Evolutionary conservation across 768 basidiomycete species (phyloP), one percentile per base, ranked within the genome.

Genomic region (Coprinopsis marcescibilis): DNA sequence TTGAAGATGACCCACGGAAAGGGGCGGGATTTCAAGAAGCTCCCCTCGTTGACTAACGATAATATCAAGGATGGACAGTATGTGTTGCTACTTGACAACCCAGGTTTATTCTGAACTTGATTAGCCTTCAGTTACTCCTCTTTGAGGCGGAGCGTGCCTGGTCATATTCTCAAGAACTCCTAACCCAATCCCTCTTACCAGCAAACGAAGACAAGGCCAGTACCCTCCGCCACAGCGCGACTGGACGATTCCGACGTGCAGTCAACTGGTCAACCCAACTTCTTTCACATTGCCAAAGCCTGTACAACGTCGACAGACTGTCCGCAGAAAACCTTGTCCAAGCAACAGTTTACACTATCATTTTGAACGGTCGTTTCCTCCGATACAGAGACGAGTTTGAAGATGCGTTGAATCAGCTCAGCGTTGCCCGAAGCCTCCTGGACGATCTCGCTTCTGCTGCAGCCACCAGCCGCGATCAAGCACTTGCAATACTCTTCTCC

Each of bases 61-160:
- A 75, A 67, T 43, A 73, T 88, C 52, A 87, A 82, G 60, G 88
- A 90, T 54, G 88, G 85, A 66, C 86, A 93, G 94, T 95, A 60
- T 63, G 58, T 51, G 23, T 33, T 43, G 17, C 32, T 17, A 68
- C 8, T 41, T n/a, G 23, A 17, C 48, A 24, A 14, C 25, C 45
- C n/a, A 29, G 10, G 36, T 8, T 4, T 14, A 37, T 50, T 14
- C 40, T 46, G 45, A 50, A 30, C 43, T 49, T 51, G 36, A 38
- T 44, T 45, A 91, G 89, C 56, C 74, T 94, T 4, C 85, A 94
- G 55, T 75, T 96, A 10, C 67, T 93, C 37, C 73, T 97, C 7
- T 83, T 93, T 57, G 91, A 96, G 61, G 80, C 91, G 7, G 95
- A 98, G 62, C 81, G 95, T 35, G 89, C 91, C 24, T 92, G 92